These are phyloP conservation scores for Chlamydomonas sphaeroides DNA, from an alignment of 139 green algal genomes.

Conservation along the genomic window DNA sequence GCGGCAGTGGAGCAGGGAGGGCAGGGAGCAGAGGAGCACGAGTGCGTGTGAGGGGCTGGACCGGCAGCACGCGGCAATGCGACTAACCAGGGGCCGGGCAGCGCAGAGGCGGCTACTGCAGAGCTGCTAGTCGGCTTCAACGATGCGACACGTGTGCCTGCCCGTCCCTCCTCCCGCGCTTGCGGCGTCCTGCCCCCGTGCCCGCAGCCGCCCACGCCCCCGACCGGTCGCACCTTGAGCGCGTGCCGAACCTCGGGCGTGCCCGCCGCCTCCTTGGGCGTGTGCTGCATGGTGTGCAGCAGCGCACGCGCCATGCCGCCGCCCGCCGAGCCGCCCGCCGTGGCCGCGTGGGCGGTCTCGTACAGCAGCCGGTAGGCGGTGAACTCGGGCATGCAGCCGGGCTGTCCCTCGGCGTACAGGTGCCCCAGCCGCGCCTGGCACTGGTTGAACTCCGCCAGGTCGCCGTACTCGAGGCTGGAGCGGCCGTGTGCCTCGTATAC, in stretches of 20 bases:
- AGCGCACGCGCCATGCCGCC: slow-evolving; percentile 59
- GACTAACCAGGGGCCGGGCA: too few species aligned
- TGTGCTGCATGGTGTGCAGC: slow-evolving; percentile 67
- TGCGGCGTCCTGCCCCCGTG: too few species aligned
- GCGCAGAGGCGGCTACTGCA: too few species aligned
- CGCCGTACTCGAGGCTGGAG: slow-evolving; percentile 87
- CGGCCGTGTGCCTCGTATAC: slow-evolving; percentile 89
- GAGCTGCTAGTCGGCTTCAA: too few species aligned
- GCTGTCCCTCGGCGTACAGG: slow-evolving; percentile 64
- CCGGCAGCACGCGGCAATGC: too few species aligned
- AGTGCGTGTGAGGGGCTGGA: too few species aligned
- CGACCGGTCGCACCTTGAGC: slow-evolving; percentile 66
- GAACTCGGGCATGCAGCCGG: slow-evolving; percentile 61
- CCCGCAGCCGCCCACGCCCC: too few species aligned
- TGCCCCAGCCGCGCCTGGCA: slow-evolving; percentile 85
- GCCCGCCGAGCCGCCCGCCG: not conserved
- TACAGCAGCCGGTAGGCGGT: slow-evolving; percentile 68
- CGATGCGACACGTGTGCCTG: too few species aligned
- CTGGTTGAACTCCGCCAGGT: slow-evolving; percentile 91
- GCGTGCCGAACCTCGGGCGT: slow-evolving; percentile 69
- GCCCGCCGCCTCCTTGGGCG: slow-evolving; percentile 32
- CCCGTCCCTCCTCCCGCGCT: too few species aligned
- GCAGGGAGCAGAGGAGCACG: too few species aligned
- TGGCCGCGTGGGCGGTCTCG: slow-evolving; percentile 59
- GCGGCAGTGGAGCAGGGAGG: not conserved